Evolutionary conservation across 2,329 filamentous ascomycete genomes (phyloP).

Genomic region (Fusarium abutilonis): DNA sequence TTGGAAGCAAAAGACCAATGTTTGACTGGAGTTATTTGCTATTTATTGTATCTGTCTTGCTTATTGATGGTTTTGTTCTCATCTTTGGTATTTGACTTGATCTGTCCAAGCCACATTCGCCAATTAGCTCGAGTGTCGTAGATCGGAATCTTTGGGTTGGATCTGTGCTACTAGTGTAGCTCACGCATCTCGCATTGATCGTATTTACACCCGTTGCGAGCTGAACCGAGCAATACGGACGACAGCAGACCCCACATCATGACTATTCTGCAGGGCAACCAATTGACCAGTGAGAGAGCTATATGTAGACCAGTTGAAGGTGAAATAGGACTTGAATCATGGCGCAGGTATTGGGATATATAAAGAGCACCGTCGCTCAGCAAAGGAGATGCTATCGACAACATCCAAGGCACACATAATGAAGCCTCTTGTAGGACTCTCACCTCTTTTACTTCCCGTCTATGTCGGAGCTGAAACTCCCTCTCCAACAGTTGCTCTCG

Average conservation of each 20-base stretch:
- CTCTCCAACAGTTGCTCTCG: constrained; percentile 25
- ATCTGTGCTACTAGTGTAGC: background rate
- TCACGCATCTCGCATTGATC: constrained; percentile 9
- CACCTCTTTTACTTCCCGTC: constrained; percentile 5
- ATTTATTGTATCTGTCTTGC: background rate
- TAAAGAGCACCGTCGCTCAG: background rate
- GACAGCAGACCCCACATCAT: background rate
- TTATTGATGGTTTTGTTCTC: background rate
- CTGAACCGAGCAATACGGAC: constrained; percentile 13
- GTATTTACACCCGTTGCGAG: background rate
- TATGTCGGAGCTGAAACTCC: background rate
- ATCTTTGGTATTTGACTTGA: background rate
- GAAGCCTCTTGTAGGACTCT: constrained; percentile 10
- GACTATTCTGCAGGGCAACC: background rate
- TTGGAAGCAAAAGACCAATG: background rate
- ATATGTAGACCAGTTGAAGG: background rate
- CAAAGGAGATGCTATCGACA: background rate
- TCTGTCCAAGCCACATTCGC: too few relatives aligned
- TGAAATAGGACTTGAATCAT: background rate
- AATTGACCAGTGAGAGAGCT: constrained; percentile 1
- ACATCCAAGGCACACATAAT: background rate
- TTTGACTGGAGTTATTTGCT: background rate
- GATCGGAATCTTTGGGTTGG: constrained; percentile 1
- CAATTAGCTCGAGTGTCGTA: background rate
- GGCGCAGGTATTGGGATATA: background rate